Evolutionary conservation across 2,329 filamentous ascomycete species (phyloP).

Genomic region (Colletotrichum falcatum): DNA sequence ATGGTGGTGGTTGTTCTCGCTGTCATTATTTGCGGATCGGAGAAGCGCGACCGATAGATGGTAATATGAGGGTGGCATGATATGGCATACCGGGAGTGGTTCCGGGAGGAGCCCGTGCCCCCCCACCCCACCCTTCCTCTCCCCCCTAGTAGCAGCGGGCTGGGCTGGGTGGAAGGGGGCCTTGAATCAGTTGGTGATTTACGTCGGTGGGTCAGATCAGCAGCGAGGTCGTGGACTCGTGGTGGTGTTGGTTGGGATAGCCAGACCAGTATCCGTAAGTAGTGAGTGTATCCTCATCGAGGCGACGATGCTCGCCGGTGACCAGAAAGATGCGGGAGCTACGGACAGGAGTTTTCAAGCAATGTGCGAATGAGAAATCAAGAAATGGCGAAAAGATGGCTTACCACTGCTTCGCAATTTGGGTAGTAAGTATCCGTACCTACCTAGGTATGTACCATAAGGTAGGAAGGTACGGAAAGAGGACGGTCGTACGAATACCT

Average conservation of each 20-base stretch:
- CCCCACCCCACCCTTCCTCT: too few relatives aligned
- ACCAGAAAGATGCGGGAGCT: not conserved
- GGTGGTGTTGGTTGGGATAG: conserved; percentile 11
- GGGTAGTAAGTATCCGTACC: too few relatives aligned
- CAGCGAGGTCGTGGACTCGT: conserved; percentile 10
- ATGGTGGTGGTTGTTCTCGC: not conserved
- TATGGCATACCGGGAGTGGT: conserved; percentile 25
- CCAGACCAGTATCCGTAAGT: not conserved
- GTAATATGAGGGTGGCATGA: not conserved
- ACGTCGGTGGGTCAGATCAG: conserved; percentile 31
- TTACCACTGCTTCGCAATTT: too few relatives aligned
- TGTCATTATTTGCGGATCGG: not conserved
- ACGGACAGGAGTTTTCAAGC: not conserved
- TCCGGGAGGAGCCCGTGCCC: conserved; percentile 25
- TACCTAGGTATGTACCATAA: too few relatives aligned
- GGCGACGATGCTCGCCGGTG: not conserved
- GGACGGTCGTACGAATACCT: too few relatives aligned
- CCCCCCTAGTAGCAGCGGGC: not conserved
- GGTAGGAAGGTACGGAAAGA: too few relatives aligned
- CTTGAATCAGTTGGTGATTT: conserved; percentile 33
- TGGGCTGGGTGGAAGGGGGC: not conserved
- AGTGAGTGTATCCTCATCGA: not conserved
- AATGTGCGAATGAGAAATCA: not conserved
- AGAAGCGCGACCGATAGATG: not conserved
- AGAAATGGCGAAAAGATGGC: too few relatives aligned